Base-by-base conservation (phyloP, 1,284 basidiomycete genomes). In the Cystobasidium pallidum region DNA sequence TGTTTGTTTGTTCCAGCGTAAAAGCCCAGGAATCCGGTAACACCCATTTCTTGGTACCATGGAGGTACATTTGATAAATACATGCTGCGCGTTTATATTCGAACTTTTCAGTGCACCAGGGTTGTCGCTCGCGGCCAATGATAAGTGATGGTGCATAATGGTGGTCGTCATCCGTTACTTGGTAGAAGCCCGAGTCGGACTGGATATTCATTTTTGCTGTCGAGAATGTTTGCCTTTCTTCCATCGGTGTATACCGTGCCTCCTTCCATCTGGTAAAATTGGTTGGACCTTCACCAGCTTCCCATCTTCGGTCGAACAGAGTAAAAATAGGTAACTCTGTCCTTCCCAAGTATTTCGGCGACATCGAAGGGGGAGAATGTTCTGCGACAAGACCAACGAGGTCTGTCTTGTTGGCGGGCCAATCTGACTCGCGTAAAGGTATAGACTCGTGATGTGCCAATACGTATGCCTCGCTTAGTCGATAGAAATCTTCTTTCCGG, bases 81-180 rank as follows among this genome's bases (percentile, higher is more conserved):
- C 79, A 80, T 24, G 78, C 78, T 17, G 78, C 78, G 15, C 77
- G 70, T 47, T 76, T 76, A 41, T 75, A 72, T 55, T 80, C 78
- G 45, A 80, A 80, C 21, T 78, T 71, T 67, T 80, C 79, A 4
- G 78, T 78, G 70, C 79, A 80, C 79, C 79, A 80, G 24, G 79
- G 77, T 59, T 79, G 79, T 13, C 78, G 77, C 43, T 78, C 76
- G 34, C 71, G 66, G 24, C 74, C 74, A 19, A 77, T 73, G 68
- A 78, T 62, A 51, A 80, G 74, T 43, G 76, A 74, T 3, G 79
- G 79, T 6, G 77, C 58, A 70, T 78, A 80, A 58, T 78, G 76
- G 4, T 79, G 63, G 54, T 79, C 77, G 68, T 80, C 79, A 47
- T 77, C 76, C 45, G 74, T 71, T 17, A 80, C 77, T 34, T 74